Evolutionary conservation across 164 flowering plant genomes (phyloP).

Genomic region (Berberis vulgaris): DNA sequence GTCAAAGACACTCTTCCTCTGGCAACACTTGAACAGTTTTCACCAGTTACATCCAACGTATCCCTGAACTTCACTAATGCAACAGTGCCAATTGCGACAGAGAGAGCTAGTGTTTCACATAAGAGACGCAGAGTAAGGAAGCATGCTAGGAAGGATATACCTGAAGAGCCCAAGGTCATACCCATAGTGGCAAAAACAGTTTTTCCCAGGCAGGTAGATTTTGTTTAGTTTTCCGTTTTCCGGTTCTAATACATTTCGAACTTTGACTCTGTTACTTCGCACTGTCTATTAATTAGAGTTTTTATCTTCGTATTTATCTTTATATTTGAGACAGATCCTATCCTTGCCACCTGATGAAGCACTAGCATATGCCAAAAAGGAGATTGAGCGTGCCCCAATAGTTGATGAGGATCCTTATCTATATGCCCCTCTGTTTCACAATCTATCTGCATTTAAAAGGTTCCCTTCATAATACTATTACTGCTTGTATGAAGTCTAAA

Average conservation of each 20-base stretch:
- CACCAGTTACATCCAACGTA: not conserved
- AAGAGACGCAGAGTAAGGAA: not conserved
- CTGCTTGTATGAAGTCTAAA: not conserved
- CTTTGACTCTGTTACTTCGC: not conserved
- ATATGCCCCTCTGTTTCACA: conserved; percentile 7
- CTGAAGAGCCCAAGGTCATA: not conserved
- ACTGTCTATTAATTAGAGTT: not conserved
- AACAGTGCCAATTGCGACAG: conserved; percentile 2
- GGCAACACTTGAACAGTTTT: not conserved
- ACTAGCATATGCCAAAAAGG: conserved; percentile 9
- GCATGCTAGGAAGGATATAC: not conserved
- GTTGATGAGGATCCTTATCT: conserved; percentile 3
- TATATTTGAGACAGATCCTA: conserved; percentile 3
- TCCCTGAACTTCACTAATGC: not conserved
- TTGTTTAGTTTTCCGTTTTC: not conserved
- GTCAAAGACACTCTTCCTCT: conserved; percentile 3
- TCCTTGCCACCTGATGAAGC: conserved; percentile 10
- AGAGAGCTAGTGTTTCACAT: conserved; percentile 3
- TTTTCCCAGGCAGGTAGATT: not conserved
- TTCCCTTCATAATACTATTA: not conserved
- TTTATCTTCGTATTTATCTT: not conserved
- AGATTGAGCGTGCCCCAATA: conserved; percentile 3
- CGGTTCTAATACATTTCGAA: not conserved
- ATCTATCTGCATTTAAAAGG: conserved; percentile 7
- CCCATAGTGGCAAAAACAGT: conserved; percentile 1